These are phyloP conservation scores for Trichothecium roseum DNA, from an alignment of 2,329 filamentous ascomycete species.

Conservation along the genomic window DNA sequence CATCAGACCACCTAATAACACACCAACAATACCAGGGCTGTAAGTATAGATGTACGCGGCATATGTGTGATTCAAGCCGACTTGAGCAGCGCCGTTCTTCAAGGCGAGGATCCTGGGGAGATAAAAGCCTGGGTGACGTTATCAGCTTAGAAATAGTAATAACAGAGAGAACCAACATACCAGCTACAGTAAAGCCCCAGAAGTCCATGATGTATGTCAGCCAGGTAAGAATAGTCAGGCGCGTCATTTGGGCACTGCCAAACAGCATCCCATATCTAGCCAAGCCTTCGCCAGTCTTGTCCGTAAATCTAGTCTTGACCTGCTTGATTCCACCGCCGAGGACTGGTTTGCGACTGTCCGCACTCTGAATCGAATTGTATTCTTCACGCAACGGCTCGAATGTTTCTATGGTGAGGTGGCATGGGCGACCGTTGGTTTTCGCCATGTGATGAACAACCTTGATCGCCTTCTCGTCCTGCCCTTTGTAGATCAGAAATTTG, in stretches of 20 bases:
- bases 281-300: slow-evolving; percentile 10
- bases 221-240: slow-evolving; percentile 23
- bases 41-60: slow-evolving; percentile 44
- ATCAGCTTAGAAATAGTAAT: background rate
- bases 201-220: slow-evolving; percentile 27
- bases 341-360: slow-evolving; percentile 7
- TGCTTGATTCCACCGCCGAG: slow-evolving; percentile 10
- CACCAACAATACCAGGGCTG: slow-evolving; percentile 38
- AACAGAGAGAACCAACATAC: slow-evolving; percentile 8
- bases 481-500: slow-evolving; percentile 32
- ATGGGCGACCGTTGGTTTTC: slow-evolving; percentile 21
- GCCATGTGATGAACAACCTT: slow-evolving; percentile 36
- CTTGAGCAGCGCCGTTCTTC: slow-evolving; percentile 35
- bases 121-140: slow-evolving; percentile 20
- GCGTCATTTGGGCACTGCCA: slow-evolving; percentile 19
- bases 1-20: slow-evolving; percentile 33
- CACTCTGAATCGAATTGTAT: slow-evolving; percentile 9
- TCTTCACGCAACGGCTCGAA: slow-evolving; percentile 18
- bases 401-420: slow-evolving; percentile 23
- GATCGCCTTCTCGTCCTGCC: slow-evolving; percentile 34
- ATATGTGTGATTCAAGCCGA: slow-evolving; percentile 36
- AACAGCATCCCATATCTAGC: slow-evolving; percentile 22
- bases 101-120: slow-evolving; percentile 37
- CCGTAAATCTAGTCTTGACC: slow-evolving; percentile 6
- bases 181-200: slow-evolving; percentile 26